Evolutionary conservation across 345 rosid genomes (phyloP).

Genomic region (Eucalyptus regnans): DNA sequence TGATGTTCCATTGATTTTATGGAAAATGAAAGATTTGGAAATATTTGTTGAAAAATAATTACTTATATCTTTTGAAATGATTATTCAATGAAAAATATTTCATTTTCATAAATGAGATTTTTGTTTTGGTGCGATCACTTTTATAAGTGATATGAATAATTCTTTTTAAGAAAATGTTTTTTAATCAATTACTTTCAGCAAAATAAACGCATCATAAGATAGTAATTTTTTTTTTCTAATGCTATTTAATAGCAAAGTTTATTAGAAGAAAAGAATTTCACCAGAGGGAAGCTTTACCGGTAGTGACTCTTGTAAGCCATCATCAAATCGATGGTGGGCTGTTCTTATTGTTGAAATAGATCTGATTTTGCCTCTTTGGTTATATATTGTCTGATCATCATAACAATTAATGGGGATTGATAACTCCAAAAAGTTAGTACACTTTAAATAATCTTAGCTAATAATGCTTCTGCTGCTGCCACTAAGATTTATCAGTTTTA

Average conservation of each 20-base stretch:
- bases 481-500: background rate
- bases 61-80: background rate
- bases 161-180: background rate
- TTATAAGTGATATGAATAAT: background rate
- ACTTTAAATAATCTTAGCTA: background rate
- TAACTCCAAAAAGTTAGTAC: background rate
- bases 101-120: accelerated
- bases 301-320: background rate
- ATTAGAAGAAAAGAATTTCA: background rate
- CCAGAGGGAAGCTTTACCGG: background rate
- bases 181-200: accelerated
- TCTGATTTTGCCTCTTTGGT: background rate
- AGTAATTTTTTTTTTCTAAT: background rate
- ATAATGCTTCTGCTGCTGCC: background rate
- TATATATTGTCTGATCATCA: background rate
- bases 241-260: accelerated
- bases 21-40: background rate
- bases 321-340: background rate
- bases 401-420: background rate
- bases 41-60: background rate
- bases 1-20: background rate
- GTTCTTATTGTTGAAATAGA: background rate
- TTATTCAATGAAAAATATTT: background rate
- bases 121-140: no score
- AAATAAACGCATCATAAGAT: background rate